phyloP scores from a whole-genome alignment of 2,329 filamentous ascomycete species.

The Neonectria faginata region DNA sequence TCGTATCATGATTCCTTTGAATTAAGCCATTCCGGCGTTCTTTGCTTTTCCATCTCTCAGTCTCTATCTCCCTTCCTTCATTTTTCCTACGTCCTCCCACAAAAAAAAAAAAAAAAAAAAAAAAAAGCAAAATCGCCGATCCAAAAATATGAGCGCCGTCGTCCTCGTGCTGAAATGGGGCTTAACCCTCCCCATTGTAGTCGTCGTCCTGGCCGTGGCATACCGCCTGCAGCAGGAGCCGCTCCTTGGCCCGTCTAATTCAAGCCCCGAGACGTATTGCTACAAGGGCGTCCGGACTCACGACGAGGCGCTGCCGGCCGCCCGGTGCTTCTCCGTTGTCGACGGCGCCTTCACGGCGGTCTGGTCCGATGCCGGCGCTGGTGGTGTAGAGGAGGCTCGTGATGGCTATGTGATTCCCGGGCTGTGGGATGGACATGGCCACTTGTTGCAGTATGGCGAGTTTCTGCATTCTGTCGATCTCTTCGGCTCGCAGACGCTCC shows the following conservation, averaged over 20 bases:
- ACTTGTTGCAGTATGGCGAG: conserved; percentile 74
- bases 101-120: not conserved
- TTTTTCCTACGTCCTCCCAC: not conserved
- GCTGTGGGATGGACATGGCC: conserved; percentile 78
- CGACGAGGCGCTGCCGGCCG: conserved; percentile 50
- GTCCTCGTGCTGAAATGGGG: conserved; percentile 45
- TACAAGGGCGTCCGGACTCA: conserved; percentile 55
- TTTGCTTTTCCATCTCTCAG: not conserved
- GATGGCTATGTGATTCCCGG: conserved; percentile 72
- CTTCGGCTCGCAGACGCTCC: conserved; percentile 67
- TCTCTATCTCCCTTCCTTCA: not conserved
- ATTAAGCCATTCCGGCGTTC: not conserved
- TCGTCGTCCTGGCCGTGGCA: conserved; percentile 51
- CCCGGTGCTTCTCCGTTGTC: conserved; percentile 67
- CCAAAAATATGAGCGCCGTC: conserved; percentile 28
- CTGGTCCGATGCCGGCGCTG: conserved; percentile 51
- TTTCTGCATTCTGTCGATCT: conserved; percentile 74
- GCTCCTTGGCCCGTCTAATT: conserved; percentile 24
- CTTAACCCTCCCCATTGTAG: conserved; percentile 46
- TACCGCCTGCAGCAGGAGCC: conserved; percentile 46
- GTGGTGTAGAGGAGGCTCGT: conserved; percentile 40
- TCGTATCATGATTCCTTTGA: not conserved
- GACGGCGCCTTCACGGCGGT: conserved; percentile 65
- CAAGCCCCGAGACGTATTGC: conserved; percentile 50
- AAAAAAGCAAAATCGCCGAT: not conserved